Evolutionary conservation across 2,329 filamentous ascomycete genomes (phyloP), one percentile per base, ranked within the genome.

Genomic region (Stenocarpella maydis): DNA sequence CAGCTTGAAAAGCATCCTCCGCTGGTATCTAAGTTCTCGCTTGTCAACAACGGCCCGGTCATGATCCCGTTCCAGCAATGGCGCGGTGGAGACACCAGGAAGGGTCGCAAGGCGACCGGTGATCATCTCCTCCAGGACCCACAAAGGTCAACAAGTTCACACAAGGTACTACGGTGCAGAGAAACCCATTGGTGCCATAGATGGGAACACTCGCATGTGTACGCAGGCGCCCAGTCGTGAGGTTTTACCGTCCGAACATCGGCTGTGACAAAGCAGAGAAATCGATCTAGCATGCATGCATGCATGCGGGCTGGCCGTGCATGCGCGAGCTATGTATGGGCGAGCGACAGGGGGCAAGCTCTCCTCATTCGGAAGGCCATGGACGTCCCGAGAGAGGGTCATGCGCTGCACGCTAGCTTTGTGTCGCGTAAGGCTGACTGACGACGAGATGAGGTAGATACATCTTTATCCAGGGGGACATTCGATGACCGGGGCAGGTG

Each of bases 351-450:
- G 17, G 55, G 17, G 26, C 12, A 34, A 17, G 55, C 19, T 34
- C 39, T 45, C 6, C 34, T 47, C 19, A n/a, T 45, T 61, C 45
- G 55, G 55, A 61, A 61, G 17, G 39, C 39, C 55, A 61, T 47
- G 41, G 55, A 45, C 39, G 26, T 61, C 19, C n/a, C 24, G 19
- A 34, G 24, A 14, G 41, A 14, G 39, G 6, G 39, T 47, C 12
- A 61, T 34, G 41, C 55, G 47, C 17, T 7, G 21, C 12, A 17
- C 2, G 26, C 26, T 21, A 34, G 26, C 45, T 28, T 43, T 7
- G 55, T 45, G 55, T 47, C 55, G 39, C 37, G 26, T 61, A 61
- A 41, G 55, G 55, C 55, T 61, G 55, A 61, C 47, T 31, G 19
- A 45, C 12, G 55, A 61, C 31, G 55, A 10, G 55, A 47, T 41